Base-by-base conservation (phyloP, 495 filamentous ascomycete genomes). In the Entonaema liquescens region DNA sequence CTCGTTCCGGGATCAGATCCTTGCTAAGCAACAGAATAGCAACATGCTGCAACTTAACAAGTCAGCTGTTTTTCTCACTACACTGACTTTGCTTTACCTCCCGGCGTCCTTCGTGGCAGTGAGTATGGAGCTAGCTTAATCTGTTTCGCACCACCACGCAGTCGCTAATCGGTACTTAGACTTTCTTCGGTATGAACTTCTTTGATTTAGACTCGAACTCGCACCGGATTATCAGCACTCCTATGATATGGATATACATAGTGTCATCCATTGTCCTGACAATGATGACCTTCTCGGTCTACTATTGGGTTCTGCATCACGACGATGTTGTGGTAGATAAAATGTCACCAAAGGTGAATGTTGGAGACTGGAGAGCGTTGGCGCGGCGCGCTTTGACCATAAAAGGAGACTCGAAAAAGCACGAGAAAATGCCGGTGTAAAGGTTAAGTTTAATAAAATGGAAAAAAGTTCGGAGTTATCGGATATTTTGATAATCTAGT, bases 101-200 rank as follows among this genome's bases (percentile, higher is more conserved):
- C 83, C 83, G 0, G 72, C 79, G 9, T 80, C 80, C 2, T 83
- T 83, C 65, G 75, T 81, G 31, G 81, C 81, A 2, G 82, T 84
- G 71, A 74, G 81, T 79, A 63, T 42, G 66, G n/a, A 53, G 15
- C 17, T 0, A 11, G 25, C 15, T 21, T 1, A 47, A 1, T 1
- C 2, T 23, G 0, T 26, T 21, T 0, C 4, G 3, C 15, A 25
- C 11, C 52, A 6, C 9, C 2, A 0, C 19, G 1, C n/a, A 50
- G 13, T 11, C n/a, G 26, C 31, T 65, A 40, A 65, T 28, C 5
- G 12, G 12, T 26, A 1, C 2, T 21, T 40, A 73, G 73, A 65
- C 63, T 31, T 77, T 72, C 21, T 77, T 74, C 55, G 74, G 74
- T 29, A 73, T 73, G 71, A 76, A 74, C 65, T 76, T 76, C 40